Conservation (phyloP, 441 rosid species). For the Aquilaria agallochum region DNA sequence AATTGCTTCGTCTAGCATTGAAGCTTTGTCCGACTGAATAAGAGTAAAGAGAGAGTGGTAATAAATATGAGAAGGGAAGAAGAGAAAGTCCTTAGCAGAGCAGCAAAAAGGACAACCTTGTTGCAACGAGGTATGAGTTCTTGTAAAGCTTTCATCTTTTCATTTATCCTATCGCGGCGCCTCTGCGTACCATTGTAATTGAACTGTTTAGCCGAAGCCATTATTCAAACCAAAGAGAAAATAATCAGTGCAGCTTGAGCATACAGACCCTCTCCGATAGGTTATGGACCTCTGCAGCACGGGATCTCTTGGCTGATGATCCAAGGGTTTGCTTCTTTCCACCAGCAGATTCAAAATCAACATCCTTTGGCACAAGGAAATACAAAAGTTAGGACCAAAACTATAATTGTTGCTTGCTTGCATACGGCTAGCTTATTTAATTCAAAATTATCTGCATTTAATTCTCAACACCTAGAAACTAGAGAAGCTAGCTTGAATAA, state of each 20-base stretch:
- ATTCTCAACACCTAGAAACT: too few species aligned
- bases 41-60: slow-evolving; percentile 6
- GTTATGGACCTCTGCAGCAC: slow-evolving; percentile 96
- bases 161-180: slow-evolving; percentile 84
- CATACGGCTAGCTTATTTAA: too few species aligned
- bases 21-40: slow-evolving; percentile 83
- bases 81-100: neutral
- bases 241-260: neutral
- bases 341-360: slow-evolving; percentile 50
- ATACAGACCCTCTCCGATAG: slow-evolving; percentile 84
- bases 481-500: too few species aligned
- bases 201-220: slow-evolving; percentile 3
- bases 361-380: slow-evolving; percentile 33
- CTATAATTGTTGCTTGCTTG: too few species aligned
- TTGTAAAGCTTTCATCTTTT: slow-evolving; percentile 81
- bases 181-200: slow-evolving; percentile 36
- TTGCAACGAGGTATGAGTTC: slow-evolving; percentile 87
- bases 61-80: neutral
- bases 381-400: too few species aligned
- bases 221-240: slow-evolving; percentile 8
- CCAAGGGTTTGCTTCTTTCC: slow-evolving; percentile 53
- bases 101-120: slow-evolving; percentile 43
- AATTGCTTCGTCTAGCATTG: slow-evolving; percentile 93
- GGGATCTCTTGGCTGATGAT: slow-evolving; percentile 73
- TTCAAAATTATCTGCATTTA: too few species aligned